Evolutionary conservation across 179 eudicot species (phyloP).

Genomic region (Patellifolia procumbens): DNA sequence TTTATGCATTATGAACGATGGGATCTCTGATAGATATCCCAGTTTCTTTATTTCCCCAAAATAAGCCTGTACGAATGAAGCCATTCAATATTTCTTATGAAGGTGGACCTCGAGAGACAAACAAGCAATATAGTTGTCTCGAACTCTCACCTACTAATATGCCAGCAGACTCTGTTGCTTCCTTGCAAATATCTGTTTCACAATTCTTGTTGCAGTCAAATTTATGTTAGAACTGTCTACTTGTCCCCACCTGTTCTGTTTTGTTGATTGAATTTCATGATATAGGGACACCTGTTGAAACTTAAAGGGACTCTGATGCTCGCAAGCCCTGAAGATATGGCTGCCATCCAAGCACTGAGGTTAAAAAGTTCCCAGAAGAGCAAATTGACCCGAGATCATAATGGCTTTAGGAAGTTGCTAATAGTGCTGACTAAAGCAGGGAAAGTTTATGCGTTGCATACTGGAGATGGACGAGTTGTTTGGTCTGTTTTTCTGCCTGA

Average conservation of each 20-base stretch:
- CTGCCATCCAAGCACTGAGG: slow-evolving; percentile 83
- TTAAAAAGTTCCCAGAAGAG: slow-evolving; percentile 84
- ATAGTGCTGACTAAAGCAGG: slow-evolving; percentile 87
- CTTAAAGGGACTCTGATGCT: slow-evolving; percentile 97
- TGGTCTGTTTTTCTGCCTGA: slow-evolving; percentile 77
- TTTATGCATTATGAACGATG: background rate
- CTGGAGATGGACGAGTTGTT: slow-evolving; percentile 94
- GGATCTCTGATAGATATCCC: background rate
- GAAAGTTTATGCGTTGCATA: slow-evolving; percentile 87
- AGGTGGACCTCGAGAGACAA: background rate
- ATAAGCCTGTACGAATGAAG: background rate
- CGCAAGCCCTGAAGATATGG: slow-evolving; percentile 88
- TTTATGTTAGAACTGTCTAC: background rate
- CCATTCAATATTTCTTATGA: background rate
- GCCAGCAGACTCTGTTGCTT: background rate
- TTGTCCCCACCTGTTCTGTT: slow-evolving; percentile 1
- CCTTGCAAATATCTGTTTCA: slow-evolving; percentile 5
- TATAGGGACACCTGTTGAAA: slow-evolving; percentile 91
- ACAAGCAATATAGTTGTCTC: background rate
- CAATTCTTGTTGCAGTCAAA: background rate
- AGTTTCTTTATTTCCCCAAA: background rate
- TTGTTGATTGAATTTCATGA: slow-evolving; percentile 27
- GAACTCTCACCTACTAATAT: background rate
- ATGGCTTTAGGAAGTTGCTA: slow-evolving; percentile 91
- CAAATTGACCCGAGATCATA: slow-evolving; percentile 95